A percentile compares a stretch with the other conserved stretches of the same genome.
These are phyloP conservation scores for Exophiala aquamarina DNA, from an alignment of 2,329 filamentous ascomycete species.

Conservation along the genomic window DNA sequence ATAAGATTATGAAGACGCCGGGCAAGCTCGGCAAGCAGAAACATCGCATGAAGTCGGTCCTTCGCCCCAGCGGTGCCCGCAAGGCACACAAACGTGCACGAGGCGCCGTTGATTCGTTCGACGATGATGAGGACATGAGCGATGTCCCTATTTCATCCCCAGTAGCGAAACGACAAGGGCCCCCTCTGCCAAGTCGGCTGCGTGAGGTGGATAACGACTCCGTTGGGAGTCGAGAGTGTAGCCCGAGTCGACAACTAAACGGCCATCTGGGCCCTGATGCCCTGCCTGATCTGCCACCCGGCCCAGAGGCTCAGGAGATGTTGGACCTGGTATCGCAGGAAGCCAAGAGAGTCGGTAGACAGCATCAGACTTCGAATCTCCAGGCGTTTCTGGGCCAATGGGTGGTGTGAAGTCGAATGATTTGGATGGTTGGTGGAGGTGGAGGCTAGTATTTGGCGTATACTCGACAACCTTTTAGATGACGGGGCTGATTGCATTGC, in stretches of 20 bases:
- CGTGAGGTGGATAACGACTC: slow-evolving; percentile 21
- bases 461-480: not conserved
- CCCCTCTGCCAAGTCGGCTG: slow-evolving; percentile 12
- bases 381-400: slow-evolving; percentile 27
- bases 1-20: slow-evolving; percentile 26
- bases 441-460: slow-evolving; percentile 2
- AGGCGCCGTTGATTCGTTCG: slow-evolving; percentile 29
- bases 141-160: slow-evolving; percentile 33
- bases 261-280: slow-evolving; percentile 24
- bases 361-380: slow-evolving; percentile 27
- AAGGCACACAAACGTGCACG: slow-evolving; percentile 43
- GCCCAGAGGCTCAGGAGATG: slow-evolving; percentile 29
- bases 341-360: slow-evolving; percentile 27
- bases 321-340: slow-evolving; percentile 26
- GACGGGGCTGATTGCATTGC: slow-evolving; percentile 7
- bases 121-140: slow-evolving; percentile 34
- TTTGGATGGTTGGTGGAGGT: not conserved
- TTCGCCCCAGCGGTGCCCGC: slow-evolving; percentile 45
- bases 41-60: slow-evolving; percentile 40
- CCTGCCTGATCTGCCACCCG: slow-evolving; percentile 26
- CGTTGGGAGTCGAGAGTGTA: slow-evolving; percentile 24
- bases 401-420: slow-evolving; percentile 12
- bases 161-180: slow-evolving; percentile 29
- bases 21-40: slow-evolving; percentile 23
- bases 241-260: slow-evolving; percentile 30